Evolutionary conservation across 73 alveolate genomes (phyloP), one percentile per base, ranked within the genome.

Genomic region (Durusdinium trenchii): DNA sequence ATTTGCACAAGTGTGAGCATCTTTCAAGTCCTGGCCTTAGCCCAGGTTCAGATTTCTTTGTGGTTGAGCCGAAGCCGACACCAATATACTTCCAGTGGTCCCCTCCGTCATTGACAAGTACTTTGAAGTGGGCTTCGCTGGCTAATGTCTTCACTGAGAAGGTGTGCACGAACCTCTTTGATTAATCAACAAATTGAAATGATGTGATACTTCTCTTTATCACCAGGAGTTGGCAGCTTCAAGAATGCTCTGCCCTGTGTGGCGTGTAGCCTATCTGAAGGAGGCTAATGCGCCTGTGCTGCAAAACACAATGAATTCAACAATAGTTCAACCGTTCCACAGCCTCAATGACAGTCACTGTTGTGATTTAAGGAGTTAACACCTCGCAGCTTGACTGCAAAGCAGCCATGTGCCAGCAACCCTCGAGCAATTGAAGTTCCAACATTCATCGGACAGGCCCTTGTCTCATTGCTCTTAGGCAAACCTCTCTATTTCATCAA

Each of bases 321-420:
- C n/a, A n/a, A n/a, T n/a, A n/a, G n/a, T n/a, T n/a, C 40, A 0
- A 12, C 51, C 3, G 51, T 45, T 4, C 23, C 18, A 2, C 87
- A 42, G 12, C 3, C 20, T 14, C 40, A 78, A n/a, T n/a, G n/a
- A n/a, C n/a, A n/a, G n/a, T n/a, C n/a, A n/a, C n/a, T n/a, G n/a
- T n/a, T n/a, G n/a, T n/a, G n/a, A n/a, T n/a, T n/a, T n/a, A n/a
- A 78, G 87, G 87, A 78, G 61, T 61, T 78, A 38, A 78, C 87
- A 12, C 87, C 87, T 14, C 87, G 87, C 6, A 23, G 38, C 87
- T 78, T 78, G 87, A 36, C 87, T 23, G 87, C 87, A 78, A 38
- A 3, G 28, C n/a, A 38, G 76, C 76, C 38, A 12, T 20, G 3
- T 10, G 10, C 2, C 60, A 10, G 16, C 86, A 43, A 7, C n/a